These are phyloP conservation scores for Atractiella rhizophila DNA, from an alignment of 768 basidiomycete species.

Conservation along the genomic window DNA sequence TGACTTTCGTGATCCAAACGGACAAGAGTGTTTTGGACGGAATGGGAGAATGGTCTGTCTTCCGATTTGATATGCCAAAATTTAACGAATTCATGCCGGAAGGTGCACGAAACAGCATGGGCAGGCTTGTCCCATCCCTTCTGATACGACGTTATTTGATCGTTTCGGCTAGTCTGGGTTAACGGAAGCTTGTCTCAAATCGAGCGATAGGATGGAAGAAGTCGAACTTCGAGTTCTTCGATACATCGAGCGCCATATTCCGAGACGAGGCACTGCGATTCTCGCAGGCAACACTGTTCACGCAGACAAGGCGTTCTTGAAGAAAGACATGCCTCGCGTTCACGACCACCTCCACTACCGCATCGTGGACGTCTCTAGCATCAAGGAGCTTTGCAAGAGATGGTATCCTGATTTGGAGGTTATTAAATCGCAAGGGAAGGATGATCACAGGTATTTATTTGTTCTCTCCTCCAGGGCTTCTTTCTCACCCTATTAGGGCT, in stretches of 20 bases:
- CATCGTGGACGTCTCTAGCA: not conserved
- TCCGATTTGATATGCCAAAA: not conserved
- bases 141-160: too few species aligned
- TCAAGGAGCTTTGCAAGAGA: too few species aligned
- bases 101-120: constrained; percentile 10
- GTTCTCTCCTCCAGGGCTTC: too few species aligned
- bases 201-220: not conserved
- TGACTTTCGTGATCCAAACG: not conserved
- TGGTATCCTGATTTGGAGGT: too few species aligned
- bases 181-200: constrained; percentile 4
- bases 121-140: too few species aligned
- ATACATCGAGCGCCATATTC: not conserved
- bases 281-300: constrained; percentile 1
- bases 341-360: constrained; percentile 1
- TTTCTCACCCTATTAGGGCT: too few species aligned
- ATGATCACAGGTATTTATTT: too few species aligned
- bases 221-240: not conserved
- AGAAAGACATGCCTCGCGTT: not conserved
- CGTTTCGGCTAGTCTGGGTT: constrained; percentile 4
- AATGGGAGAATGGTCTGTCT: constrained; percentile 6
- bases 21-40: constrained; percentile 1
- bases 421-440: too few species aligned
- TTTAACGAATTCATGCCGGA: not conserved
- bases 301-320: not conserved
- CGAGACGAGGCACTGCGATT: not conserved